These are phyloP conservation scores for Epichloe gansuensis DNA, from an alignment of 2,329 filamentous ascomycete genomes.

Conservation along the genomic window DNA sequence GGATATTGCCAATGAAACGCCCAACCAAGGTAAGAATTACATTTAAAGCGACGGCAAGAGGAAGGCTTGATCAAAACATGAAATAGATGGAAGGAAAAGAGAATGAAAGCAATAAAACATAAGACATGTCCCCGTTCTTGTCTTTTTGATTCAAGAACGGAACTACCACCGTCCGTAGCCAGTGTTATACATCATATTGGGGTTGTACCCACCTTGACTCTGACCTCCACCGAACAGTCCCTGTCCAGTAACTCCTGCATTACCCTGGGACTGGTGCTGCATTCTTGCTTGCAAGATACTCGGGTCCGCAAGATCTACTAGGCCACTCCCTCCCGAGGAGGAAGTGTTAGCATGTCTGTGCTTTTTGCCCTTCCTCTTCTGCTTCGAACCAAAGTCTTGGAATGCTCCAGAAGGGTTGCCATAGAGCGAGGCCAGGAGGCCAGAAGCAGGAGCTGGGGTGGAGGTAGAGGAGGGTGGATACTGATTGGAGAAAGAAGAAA, in stretches of 20 bases:
- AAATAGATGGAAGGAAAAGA: conserved; percentile 5
- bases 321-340: conserved; percentile 96
- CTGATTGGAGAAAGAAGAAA: conserved; percentile 84
- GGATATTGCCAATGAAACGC: conserved; percentile 18
- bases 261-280: conserved; percentile 75
- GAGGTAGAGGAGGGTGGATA: conserved; percentile 71
- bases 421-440: conserved; percentile 85
- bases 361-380: conserved; percentile 99
- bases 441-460: conserved; percentile 77
- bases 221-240: conserved; percentile 79
- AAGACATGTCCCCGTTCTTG: conserved; percentile 5
- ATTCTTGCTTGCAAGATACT: conserved; percentile 97
- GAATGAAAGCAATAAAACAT: conserved; percentile 10
- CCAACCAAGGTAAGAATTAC: conserved; percentile 6
- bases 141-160: neutral
- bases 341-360: conserved; percentile 99
- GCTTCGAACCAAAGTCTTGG: conserved; percentile 88
- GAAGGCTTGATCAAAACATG: conserved; percentile 10
- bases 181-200: conserved; percentile 69
- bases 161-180: conserved; percentile 56
- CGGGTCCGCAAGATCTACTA: conserved; percentile 99
- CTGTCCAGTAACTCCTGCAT: conserved; percentile 62
- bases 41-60: conserved; percentile 10
- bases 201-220: conserved; percentile 90
- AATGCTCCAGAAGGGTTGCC: conserved; percentile 73